Conservation (phyloP, 2,329 filamentous ascomycete species). For the Sclerotiophoma versabilis region DNA sequence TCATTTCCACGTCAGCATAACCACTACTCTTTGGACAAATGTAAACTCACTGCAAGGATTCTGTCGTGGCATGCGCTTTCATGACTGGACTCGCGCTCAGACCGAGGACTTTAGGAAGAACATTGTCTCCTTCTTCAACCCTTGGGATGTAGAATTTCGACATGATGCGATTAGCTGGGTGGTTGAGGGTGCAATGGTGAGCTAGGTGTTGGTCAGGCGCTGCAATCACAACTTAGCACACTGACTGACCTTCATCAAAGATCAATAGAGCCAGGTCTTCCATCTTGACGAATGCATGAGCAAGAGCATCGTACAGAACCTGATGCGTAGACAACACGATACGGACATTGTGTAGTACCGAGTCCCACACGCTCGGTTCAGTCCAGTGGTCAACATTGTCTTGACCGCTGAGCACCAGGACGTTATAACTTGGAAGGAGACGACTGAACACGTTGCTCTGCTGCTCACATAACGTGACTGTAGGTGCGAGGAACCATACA, state of each 20-base stretch:
- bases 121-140: slow-evolving; percentile 31
- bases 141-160: slow-evolving; percentile 69
- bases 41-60: slow-evolving; percentile 55
- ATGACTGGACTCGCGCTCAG: slow-evolving; percentile 82
- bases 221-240: background rate
- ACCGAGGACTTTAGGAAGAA: slow-evolving; percentile 73
- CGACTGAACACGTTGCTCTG: slow-evolving; percentile 48
- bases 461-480: slow-evolving; percentile 55
- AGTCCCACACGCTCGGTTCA: slow-evolving; percentile 70
- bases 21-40: background rate
- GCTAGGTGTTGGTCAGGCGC: slow-evolving; percentile 56
- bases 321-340: slow-evolving; percentile 82
- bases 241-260: slow-evolving; percentile 74
- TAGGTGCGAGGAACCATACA: slow-evolving; percentile 58
- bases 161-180: slow-evolving; percentile 76
- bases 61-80: slow-evolving; percentile 60
- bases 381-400: slow-evolving; percentile 79
- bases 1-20: slow-evolving; percentile 31
- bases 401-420: slow-evolving; percentile 70
- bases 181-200: slow-evolving; percentile 73
- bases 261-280: slow-evolving; percentile 71
- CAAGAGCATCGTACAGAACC: slow-evolving; percentile 75
- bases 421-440: slow-evolving; percentile 58
- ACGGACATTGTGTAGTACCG: slow-evolving; percentile 67
- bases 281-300: slow-evolving; percentile 76